phyloP scores from a whole-genome alignment of 2,329 filamentous ascomycete species.

The Epichloe festucae region DNA sequence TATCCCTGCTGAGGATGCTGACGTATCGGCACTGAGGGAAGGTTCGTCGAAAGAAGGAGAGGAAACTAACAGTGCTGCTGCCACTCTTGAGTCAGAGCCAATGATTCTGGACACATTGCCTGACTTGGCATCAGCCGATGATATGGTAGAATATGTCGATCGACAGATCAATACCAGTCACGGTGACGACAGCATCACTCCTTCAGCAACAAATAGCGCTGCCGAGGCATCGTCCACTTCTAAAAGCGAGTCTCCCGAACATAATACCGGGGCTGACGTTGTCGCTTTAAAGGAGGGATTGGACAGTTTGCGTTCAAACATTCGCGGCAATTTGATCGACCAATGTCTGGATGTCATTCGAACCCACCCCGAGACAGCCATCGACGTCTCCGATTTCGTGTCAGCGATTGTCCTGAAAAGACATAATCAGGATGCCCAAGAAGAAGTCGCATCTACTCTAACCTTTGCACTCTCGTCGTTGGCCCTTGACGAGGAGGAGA shows the following conservation, averaged over 20 bases:
- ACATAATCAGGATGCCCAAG: constrained; percentile 40
- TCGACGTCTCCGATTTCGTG: constrained; percentile 83
- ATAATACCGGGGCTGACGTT: constrained; percentile 8
- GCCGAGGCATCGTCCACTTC: not conserved
- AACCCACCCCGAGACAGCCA: constrained; percentile 75
- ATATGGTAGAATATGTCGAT: constrained; percentile 3
- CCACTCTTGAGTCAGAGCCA: constrained; percentile 19
- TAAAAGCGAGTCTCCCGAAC: constrained; percentile 8
- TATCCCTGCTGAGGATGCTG: constrained; percentile 48
- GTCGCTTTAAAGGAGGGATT: constrained; percentile 56
- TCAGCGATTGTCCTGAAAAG: constrained; percentile 53
- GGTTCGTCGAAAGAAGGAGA: constrained; percentile 11
- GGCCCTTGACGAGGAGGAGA: constrained; percentile 45
- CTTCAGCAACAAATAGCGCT: constrained; percentile 5
- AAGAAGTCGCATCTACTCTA: constrained; percentile 70
- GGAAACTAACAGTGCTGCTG: constrained; percentile 13
- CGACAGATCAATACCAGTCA: not conserved
- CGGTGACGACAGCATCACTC: not conserved
- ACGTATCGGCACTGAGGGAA: constrained; percentile 20
- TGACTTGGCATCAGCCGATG: constrained; percentile 2
- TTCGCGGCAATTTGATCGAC: constrained; percentile 71
- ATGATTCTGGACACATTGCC: constrained; percentile 25
- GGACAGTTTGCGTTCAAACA: constrained; percentile 57
- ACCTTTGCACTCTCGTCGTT: constrained; percentile 71
- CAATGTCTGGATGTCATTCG: constrained; percentile 83